Evolutionary conservation across 2,329 filamentous ascomycete species (phyloP).

Genomic region (Ophiostoma sp.): DNA sequence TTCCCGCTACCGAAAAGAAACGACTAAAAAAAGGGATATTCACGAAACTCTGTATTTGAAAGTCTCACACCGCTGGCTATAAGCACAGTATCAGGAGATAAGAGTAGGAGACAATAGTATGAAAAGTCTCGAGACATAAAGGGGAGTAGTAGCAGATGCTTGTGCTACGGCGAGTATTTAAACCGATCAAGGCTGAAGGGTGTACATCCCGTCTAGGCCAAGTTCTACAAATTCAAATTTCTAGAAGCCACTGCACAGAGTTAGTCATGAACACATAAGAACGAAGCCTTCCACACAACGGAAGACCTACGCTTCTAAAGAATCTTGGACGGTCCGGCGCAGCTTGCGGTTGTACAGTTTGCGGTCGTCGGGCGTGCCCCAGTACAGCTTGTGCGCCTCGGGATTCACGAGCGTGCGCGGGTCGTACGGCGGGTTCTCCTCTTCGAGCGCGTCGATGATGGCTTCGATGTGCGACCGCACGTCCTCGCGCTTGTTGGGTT

Average conservation of each 20-base stretch:
- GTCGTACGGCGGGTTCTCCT: slow-evolving; percentile 85
- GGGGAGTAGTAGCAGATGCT: background rate
- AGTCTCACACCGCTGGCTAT: background rate
- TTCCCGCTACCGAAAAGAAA: background rate
- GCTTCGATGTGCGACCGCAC: slow-evolving; percentile 80
- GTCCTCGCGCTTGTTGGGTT: slow-evolving; percentile 65
- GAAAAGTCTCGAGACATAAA: background rate
- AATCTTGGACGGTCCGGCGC: slow-evolving; percentile 72
- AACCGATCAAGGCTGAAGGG: too few relatives aligned
- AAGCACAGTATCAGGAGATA: background rate
- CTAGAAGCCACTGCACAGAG: background rate
- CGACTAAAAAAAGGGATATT: background rate
- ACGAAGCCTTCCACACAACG: background rate
- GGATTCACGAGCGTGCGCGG: slow-evolving; percentile 83
- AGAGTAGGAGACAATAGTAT: background rate
- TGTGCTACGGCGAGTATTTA: background rate
- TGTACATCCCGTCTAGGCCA: background rate
- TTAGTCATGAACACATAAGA: background rate
- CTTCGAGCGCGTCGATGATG: slow-evolving; percentile 79
- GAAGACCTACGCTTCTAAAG: slow-evolving; percentile 53
- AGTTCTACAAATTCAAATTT: background rate
- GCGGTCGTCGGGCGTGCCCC: slow-evolving; percentile 76
- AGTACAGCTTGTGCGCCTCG: slow-evolving; percentile 82
- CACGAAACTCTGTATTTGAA: background rate
- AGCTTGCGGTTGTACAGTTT: slow-evolving; percentile 82